Percentiles rank a stretch among this genome's conserved stretches.
phyloP scores from a whole-genome alignment of 345 rosid genomes.

The Kandelia obovata region DNA sequence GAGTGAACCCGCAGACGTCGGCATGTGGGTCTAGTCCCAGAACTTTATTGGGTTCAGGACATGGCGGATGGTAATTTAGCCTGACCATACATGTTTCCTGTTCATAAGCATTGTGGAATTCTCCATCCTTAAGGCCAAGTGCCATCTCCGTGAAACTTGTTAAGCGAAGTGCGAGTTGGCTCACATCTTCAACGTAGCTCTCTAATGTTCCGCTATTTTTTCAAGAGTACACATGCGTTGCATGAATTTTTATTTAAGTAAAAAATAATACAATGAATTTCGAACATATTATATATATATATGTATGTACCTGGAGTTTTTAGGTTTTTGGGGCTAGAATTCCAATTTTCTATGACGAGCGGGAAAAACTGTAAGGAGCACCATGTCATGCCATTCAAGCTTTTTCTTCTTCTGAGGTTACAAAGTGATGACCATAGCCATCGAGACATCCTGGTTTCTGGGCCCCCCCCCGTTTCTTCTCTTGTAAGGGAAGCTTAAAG shows the following conservation, averaged over 20 bases:
- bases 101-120: constrained; percentile 14
- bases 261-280: background rate
- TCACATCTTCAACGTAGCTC: constrained; percentile 20
- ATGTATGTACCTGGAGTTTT: background rate
- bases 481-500: constrained; percentile 19
- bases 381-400: constrained; percentile 25
- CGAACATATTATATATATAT: background rate
- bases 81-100: constrained; percentile 19
- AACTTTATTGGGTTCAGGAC: constrained; percentile 22
- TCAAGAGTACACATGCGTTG: background rate
- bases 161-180: constrained; percentile 12
- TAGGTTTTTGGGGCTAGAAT: constrained; percentile 15
- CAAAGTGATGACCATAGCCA: constrained; percentile 21
- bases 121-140: constrained; percentile 9
- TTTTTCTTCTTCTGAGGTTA: constrained; percentile 22
- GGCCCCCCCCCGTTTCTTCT: constrained; percentile 19
- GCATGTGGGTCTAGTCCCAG: constrained; percentile 17
- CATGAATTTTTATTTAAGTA: no score
- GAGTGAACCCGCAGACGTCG: constrained; percentile 23
- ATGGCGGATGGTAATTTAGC: constrained; percentile 25
- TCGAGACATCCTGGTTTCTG: constrained; percentile 21
- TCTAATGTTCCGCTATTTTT: constrained; percentile 16
- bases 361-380: constrained; percentile 22
- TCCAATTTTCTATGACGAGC: background rate
- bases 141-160: constrained; percentile 20